Percentiles rank a stretch among this genome's conserved stretches.
These are phyloP conservation scores for Stephania yunnanensis DNA, from an alignment of 164 flowering plant genomes.

Conservation along the genomic window DNA sequence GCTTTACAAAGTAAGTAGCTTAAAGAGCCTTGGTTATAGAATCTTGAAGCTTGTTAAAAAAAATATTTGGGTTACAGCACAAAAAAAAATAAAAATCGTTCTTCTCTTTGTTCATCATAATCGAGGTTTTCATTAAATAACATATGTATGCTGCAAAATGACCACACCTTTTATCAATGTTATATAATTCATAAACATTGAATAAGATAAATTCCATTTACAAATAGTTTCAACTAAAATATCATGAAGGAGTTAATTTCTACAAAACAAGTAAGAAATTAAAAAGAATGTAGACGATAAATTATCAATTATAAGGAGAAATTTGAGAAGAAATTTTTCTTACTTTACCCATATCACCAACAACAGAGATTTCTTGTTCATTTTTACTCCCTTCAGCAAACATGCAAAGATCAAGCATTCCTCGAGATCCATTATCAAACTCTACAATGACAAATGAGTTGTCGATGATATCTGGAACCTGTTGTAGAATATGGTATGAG, in stretches of 20 bases:
- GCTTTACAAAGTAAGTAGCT: no score
- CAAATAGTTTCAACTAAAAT: not conserved
- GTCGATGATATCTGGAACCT: conserved; percentile 96
- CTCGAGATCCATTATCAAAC: conserved; percentile 82
- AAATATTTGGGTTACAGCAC: no score
- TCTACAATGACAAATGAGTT: conserved; percentile 91
- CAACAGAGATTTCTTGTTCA: conserved; percentile 96
- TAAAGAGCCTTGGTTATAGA: no score
- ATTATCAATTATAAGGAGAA: not conserved
- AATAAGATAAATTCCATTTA: no score
- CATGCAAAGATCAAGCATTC: conserved; percentile 96
- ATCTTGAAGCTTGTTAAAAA: no score
- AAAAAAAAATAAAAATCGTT: no score
- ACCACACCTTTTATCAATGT: no score
- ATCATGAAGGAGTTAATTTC: not conserved
- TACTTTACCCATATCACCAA: conserved; percentile 88
- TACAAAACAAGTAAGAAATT: no score
- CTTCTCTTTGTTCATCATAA: no score
- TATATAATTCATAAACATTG: no score
- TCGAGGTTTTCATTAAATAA: no score
- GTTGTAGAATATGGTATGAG: conserved; percentile 7
- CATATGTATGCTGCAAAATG: no score
- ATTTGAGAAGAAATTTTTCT: not conserved
- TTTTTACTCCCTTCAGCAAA: conserved; percentile 98
- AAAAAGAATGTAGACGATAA: not conserved